Evolutionary conservation across 371 early-diverging fungal species (phyloP), one percentile per base, ranked within the genome.

Genomic region (Actinomortierella wolfii): DNA sequence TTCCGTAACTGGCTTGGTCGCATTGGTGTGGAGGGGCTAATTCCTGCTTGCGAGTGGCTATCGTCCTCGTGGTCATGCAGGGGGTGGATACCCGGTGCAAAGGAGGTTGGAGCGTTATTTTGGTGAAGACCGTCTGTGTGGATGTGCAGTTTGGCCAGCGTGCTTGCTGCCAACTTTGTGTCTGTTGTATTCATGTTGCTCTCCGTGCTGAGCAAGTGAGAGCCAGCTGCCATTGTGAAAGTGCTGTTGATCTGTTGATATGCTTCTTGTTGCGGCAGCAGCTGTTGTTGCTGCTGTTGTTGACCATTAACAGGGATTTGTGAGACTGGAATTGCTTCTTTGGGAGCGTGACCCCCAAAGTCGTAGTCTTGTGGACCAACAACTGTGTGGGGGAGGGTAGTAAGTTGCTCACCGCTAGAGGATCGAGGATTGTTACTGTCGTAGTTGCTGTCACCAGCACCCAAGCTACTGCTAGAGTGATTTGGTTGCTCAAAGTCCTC

Each of bases 1-100:
- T 39, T 71, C 21, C 73, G 49, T 14, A 71, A 62, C 39, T 71
- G 66, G 39, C 66, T 66, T 13, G 73, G 73, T 18, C 61, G 53
- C 66, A 71, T 57, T 5, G 66, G 54, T 21, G 44, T 49, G 4
- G 54, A 15, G 24, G 50, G 6, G 21, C 28, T 49, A 20, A 50
- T 49, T n/a, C 24, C 59, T 21, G 1, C 39, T 20, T 46, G 21
- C 18, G 13, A 3, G 41, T 53, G 11, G 3, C 5, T 24, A 40
- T 55, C 48, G 29, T 48, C 45, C 21, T 21, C 21, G 41, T 56
- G 48, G 40, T n/a, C 34, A 41, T 54, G 54, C 21, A 24, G 25
- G 40, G 54, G 18, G 41, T 17, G 29, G 48, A 44, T 28, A 48
- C 43, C 39, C 23, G 56, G 11, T n/a, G 47, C 21, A 20, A 6